Conservation (phyloP, 495 filamentous ascomycete genomes). For the Amorphotheca resinae region DNA sequence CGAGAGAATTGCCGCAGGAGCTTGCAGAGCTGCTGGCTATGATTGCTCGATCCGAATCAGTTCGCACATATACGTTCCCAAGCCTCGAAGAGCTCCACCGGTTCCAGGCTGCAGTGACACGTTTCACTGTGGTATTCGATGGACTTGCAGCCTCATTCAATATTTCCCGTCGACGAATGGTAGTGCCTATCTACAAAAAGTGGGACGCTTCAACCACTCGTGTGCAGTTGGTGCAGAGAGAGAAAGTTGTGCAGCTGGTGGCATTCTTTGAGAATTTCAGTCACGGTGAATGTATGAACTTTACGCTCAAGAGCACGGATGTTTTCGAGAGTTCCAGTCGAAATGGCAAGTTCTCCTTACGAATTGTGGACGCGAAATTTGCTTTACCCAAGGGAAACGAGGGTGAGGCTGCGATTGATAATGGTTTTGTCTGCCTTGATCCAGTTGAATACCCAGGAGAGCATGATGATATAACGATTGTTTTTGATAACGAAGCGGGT, state of each 20-base stretch:
- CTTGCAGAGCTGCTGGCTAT: constrained; percentile 40
- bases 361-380: constrained; percentile 83
- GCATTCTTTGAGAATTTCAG: constrained; percentile 76
- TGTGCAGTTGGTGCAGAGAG: constrained; percentile 64
- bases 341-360: constrained; percentile 52
- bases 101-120: constrained; percentile 67
- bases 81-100: constrained; percentile 50
- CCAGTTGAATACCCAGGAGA: constrained; percentile 78
- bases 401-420: constrained; percentile 28
- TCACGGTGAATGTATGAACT: constrained; percentile 78
- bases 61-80: constrained; percentile 41
- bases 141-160: constrained; percentile 58
- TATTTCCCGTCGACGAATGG: constrained; percentile 73
- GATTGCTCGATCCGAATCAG: constrained; percentile 24
- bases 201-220: constrained; percentile 68
- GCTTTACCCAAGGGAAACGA: constrained; percentile 46
- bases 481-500: constrained; percentile 72
- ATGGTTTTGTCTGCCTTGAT: constrained; percentile 69
- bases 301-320: constrained; percentile 69
- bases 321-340: constrained; percentile 59
- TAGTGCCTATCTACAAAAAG: constrained; percentile 83
- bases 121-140: constrained; percentile 64
- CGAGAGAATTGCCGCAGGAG: constrained; percentile 41
- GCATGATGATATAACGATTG: constrained; percentile 77
- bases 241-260: constrained; percentile 58